Percentiles rank a stretch among this genome's conserved stretches.
Evolutionary conservation across 768 basidiomycete genomes (phyloP).

Genomic region (Kwoniella bestiolae): DNA sequence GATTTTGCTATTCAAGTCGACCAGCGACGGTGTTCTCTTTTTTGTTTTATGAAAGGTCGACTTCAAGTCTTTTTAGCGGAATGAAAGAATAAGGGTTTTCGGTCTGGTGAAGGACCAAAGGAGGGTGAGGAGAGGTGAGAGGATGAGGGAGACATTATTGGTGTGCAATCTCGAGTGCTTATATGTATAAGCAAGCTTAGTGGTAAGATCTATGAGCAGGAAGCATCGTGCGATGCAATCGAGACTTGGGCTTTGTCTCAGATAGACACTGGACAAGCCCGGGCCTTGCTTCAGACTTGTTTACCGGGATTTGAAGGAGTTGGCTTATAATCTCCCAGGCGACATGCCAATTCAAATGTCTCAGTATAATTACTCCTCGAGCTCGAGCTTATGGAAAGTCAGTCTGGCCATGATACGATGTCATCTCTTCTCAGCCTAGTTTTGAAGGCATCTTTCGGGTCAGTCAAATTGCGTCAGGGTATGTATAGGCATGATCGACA

Average conservation of each 20-base stretch:
- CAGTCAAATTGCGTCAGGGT: neutral
- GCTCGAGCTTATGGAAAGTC: too few relatives aligned
- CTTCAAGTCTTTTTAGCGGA: conserved; percentile 11
- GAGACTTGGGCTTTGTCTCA: neutral
- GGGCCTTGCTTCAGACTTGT: neutral
- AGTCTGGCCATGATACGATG: too few relatives aligned
- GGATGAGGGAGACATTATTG: conserved; percentile 1
- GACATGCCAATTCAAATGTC: neutral
- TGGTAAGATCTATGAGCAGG: neutral
- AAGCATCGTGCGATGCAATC: neutral
- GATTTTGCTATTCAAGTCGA: neutral
- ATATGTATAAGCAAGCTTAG: conserved; percentile 9
- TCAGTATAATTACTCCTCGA: neutral
- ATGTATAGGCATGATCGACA: neutral
- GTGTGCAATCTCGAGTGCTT: neutral
- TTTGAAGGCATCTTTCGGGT: neutral
- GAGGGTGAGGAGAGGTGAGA: conserved; percentile 10
- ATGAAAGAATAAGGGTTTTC: neutral
- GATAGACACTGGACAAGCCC: neutral
- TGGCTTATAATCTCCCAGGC: neutral
- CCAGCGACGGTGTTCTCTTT: conserved; percentile 15
- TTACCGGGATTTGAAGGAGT: conserved; percentile 4
- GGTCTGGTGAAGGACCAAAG: neutral
- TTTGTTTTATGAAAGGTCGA: neutral
- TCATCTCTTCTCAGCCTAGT: neutral